Conservation (phyloP, 1,284 basidiomycete genomes). For the Neolentinus lepideus region DNA sequence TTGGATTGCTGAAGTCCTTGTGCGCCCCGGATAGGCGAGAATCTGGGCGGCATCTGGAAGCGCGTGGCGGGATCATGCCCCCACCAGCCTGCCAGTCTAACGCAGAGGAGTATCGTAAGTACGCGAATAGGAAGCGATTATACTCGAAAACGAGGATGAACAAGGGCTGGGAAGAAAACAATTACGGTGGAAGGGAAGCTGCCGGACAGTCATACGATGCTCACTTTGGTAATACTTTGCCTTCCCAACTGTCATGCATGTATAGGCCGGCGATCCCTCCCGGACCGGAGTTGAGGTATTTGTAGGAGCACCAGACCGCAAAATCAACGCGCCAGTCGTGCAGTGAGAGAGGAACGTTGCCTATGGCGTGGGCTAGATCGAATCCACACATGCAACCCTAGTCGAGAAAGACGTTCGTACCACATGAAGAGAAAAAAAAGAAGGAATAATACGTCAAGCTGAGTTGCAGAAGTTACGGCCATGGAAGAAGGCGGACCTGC, state of each 20-base stretch:
- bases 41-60: conserved; percentile 85
- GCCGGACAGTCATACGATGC: background rate
- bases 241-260: conserved; percentile 79
- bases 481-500: conserved; percentile 39
- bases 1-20: conserved; percentile 96
- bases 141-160: conserved; percentile 7
- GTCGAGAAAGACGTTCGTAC: conserved; percentile 10
- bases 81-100: conserved; percentile 94
- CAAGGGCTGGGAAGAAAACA: background rate
- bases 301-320: conserved; percentile 97
- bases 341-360: conserved; percentile 86
- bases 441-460: conserved; percentile 3
- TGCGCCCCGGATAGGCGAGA: conserved; percentile 83
- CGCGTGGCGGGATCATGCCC: conserved; percentile 85
- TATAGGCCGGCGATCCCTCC: conserved; percentile 94
- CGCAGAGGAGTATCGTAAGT: conserved; percentile 1
- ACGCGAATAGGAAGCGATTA: conserved; percentile 4
- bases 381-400: conserved; percentile 91
- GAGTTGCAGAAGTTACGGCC: background rate
- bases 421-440: conserved; percentile 6
- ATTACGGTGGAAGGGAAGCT: conserved; percentile 6
- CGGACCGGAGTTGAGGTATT: conserved; percentile 95
- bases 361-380: conserved; percentile 94
- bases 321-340: conserved; percentile 97
- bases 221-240: conserved; percentile 14